A percentile compares a stretch with the other conserved stretches of the same genome.
phyloP scores from a whole-genome alignment of 495 filamentous ascomycete genomes.

The Thozetella sp. region DNA sequence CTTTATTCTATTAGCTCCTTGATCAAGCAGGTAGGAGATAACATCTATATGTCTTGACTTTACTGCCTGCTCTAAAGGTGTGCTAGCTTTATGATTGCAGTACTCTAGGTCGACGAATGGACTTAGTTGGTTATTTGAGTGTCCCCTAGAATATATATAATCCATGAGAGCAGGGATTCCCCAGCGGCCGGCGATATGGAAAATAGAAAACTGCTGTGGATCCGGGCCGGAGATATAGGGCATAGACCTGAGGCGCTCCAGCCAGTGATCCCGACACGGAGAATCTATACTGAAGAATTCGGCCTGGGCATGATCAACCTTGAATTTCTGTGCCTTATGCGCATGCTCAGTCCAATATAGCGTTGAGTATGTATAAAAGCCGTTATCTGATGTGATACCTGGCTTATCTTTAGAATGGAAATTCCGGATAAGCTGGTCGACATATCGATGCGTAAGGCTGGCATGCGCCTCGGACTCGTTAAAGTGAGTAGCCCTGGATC shows the following conservation, averaged over 20 bases:
- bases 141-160: not conserved
- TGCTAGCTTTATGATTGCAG: not conserved
- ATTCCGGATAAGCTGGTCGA: not conserved
- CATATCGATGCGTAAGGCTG: not conserved
- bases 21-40: constrained; percentile 6
- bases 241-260: not conserved
- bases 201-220: not conserved
- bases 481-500: not conserved
- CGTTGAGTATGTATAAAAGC: not conserved
- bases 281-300: not conserved
- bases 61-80: not conserved
- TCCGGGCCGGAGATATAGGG: not conserved
- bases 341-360: not conserved
- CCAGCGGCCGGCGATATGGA: not conserved
- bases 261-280: not conserved
- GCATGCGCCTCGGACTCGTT: not conserved
- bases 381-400: not conserved
- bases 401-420: not conserved
- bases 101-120: not conserved
- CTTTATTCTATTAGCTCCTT: constrained; percentile 4
- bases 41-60: not conserved
- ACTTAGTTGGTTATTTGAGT: not conserved
- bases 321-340: not conserved
- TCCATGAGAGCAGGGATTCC: not conserved
- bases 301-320: not conserved